Base-by-base conservation (phyloP, 495 filamentous ascomycete genomes). In the Acidiella bohemica region DNA sequence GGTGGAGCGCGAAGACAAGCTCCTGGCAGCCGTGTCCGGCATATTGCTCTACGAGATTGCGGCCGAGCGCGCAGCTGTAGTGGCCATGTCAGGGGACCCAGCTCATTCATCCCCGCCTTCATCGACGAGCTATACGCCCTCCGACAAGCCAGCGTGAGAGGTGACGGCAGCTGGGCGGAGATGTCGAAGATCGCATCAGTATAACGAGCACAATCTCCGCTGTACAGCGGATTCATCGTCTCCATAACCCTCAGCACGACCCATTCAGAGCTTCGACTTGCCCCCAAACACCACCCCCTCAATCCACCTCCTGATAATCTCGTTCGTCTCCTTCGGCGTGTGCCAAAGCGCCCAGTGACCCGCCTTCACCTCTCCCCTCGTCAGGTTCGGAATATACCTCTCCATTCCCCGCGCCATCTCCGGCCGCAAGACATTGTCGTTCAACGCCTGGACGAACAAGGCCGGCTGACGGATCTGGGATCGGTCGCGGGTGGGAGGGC, bases 31-130 rank as follows among this genome's bases (percentile, higher is more conserved):
- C 0, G 56, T 84, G 5, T 72, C 84, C 5, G 86, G 72, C 2
- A 56, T 93, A 13, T 51, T 90, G 28, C 74, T 80, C 55, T 95
- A 79, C 56, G 84, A 87, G 61, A 80, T 90, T 40, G 85, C 90
- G 0, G 81, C 87, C 10, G 83, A 94, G 59, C 59, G 71, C 13
- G 87, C 88, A 0, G 74, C 65, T 0, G 54, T 44, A 16, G 75
- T 36, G 60, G 62, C 6, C 73, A 82, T 39, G 84, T 79, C 14
- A 63, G 70, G 32, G 87, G 87, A 0, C 84, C 87, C 0, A 87
- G 87, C 1, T 88, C 81, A 12, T 96, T 96, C 62, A 71, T 93
- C 7, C 79, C 84, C 2, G 80, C 80, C 0, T 87, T 93, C 52
- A 62, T 95, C 16, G 87, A 95, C 48, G 80, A 76, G 53, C 41